A percentile compares a stretch with the other conserved stretches of the same genome.
phyloP scores from a whole-genome alignment of 805 yeast species.

The Candida jianshihensis region DNA sequence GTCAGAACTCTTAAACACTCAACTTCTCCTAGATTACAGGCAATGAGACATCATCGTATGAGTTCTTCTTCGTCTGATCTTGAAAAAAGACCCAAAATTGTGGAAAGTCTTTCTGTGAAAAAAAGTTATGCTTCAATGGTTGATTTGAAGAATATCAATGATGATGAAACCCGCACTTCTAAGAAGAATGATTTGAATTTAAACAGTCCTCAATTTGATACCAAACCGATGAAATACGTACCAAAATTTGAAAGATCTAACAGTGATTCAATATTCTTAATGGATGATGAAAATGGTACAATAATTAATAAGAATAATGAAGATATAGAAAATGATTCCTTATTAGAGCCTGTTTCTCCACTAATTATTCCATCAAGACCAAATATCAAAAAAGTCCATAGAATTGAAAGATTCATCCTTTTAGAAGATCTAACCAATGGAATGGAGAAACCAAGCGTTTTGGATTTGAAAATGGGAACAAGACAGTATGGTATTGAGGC shows the following conservation, averaged over 20 bases:
- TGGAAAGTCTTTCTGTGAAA: slow-evolving; percentile 6
- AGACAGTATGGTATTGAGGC: slow-evolving; percentile 98
- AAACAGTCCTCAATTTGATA: too few species aligned
- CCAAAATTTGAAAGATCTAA: slow-evolving; percentile 10
- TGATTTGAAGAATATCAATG: slow-evolving; percentile 16
- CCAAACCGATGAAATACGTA: background rate
- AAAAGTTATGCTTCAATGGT: slow-evolving; percentile 19
- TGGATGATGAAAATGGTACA: slow-evolving; percentile 43
- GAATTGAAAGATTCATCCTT: slow-evolving; percentile 75
- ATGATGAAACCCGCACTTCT: slow-evolving; percentile 1
- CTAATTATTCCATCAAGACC: slow-evolving; percentile 14
- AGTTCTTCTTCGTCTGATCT: slow-evolving; percentile 20
- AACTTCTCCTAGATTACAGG: slow-evolving; percentile 15
- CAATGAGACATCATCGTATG: slow-evolving; percentile 12
- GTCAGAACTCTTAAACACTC: slow-evolving; percentile 8
- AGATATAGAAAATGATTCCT: slow-evolving; percentile 10
- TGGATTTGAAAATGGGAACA: slow-evolving; percentile 97
- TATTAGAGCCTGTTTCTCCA: slow-evolving; percentile 16
- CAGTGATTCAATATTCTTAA: slow-evolving; percentile 33
- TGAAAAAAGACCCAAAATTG: slow-evolving; percentile 15
- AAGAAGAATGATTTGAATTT: background rate
- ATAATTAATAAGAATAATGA: slow-evolving; percentile 4
- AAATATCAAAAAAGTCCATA: slow-evolving; percentile 35
- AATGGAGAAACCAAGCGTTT: slow-evolving; percentile 78
- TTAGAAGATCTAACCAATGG: slow-evolving; percentile 87